Conservation (phyloP, 2,329 filamentous ascomycete genomes). For the Diplodia seriata region DNA sequence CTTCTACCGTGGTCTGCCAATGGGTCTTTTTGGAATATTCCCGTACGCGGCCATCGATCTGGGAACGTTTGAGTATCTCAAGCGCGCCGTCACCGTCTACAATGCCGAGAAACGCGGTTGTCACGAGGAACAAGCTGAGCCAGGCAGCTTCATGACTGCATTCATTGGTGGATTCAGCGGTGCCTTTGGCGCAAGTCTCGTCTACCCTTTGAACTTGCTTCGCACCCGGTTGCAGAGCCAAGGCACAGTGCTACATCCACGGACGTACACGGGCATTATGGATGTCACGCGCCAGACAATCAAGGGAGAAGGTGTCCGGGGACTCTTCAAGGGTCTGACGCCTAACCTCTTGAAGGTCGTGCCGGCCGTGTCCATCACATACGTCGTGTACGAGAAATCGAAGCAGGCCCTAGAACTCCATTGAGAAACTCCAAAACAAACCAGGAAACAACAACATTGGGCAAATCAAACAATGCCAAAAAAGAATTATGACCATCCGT, state of each 20-base stretch:
- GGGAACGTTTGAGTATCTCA: constrained; percentile 92
- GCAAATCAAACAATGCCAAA: background rate
- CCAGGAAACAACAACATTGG: background rate
- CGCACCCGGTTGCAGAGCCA: constrained; percentile 92
- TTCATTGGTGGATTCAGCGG: constrained; percentile 90
- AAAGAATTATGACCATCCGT: background rate
- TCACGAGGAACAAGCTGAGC: constrained; percentile 79
- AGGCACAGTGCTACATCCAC: constrained; percentile 87
- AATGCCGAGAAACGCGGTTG: constrained; percentile 73
- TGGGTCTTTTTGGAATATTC: constrained; percentile 96
- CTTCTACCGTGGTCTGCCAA: constrained; percentile 90
- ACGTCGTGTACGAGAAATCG: constrained; percentile 52
- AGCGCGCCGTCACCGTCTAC: constrained; percentile 72
- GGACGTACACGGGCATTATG: constrained; percentile 87
- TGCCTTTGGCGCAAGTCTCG: constrained; percentile 88
- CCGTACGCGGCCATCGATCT: constrained; percentile 97
- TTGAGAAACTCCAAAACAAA: constrained; percentile 37
- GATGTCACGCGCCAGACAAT: constrained; percentile 88
- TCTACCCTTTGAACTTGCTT: constrained; percentile 94
- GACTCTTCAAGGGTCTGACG: constrained; percentile 92
- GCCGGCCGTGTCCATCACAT: constrained; percentile 84
- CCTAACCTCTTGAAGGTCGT: constrained; percentile 97
- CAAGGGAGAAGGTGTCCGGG: constrained; percentile 79
- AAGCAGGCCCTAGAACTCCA: constrained; percentile 47
- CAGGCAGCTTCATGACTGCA: constrained; percentile 83